phyloP scores from a whole-genome alignment of 2,329 filamentous ascomycete genomes.

The Monosporascus sp. region DNA sequence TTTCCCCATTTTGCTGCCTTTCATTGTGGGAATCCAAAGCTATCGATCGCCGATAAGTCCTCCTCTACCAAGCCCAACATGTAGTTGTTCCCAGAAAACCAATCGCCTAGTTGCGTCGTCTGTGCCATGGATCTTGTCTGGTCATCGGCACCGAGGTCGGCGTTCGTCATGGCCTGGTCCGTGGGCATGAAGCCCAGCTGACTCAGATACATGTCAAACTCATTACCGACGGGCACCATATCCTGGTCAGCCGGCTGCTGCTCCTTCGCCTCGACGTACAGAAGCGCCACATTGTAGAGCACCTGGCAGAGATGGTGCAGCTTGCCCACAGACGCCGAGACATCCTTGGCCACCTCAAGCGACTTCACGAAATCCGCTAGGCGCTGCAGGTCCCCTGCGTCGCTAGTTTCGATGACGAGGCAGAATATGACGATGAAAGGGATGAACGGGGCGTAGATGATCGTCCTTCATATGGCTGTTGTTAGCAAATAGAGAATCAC shows the following conservation, averaged over 20 bases:
- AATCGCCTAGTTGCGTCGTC: conserved; percentile 27
- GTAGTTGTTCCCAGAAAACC: conserved; percentile 29
- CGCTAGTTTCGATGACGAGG: conserved; percentile 41
- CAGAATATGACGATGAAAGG: conserved; percentile 51
- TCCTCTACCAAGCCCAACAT: conserved; percentile 29
- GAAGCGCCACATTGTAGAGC: conserved; percentile 51
- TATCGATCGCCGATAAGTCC: conserved; percentile 26
- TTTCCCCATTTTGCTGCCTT: not conserved
- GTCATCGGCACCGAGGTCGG: conserved; percentile 6
- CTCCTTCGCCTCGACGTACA: conserved; percentile 54
- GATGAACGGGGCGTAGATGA: conserved; percentile 47
- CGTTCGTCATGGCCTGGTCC: conserved; percentile 2
- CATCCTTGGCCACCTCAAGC: conserved; percentile 41
- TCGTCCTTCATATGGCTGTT: conserved; percentile 26
- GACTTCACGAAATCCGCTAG: conserved; percentile 47
- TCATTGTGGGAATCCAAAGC: conserved; percentile 18
- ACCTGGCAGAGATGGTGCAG: conserved; percentile 54
- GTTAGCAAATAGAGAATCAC: too few relatives aligned
- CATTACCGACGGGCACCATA: conserved; percentile 22
- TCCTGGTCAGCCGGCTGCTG: conserved; percentile 20
- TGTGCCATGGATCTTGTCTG: conserved; percentile 15
- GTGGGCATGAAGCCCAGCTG: conserved; percentile 29
- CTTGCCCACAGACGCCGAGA: conserved; percentile 45
- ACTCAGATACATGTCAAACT: conserved; percentile 29
- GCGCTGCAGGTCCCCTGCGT: conserved; percentile 36